These are phyloP conservation scores for Claviceps humidiphila DNA, from an alignment of 2,329 filamentous ascomycete genomes.

Conservation along the genomic window DNA sequence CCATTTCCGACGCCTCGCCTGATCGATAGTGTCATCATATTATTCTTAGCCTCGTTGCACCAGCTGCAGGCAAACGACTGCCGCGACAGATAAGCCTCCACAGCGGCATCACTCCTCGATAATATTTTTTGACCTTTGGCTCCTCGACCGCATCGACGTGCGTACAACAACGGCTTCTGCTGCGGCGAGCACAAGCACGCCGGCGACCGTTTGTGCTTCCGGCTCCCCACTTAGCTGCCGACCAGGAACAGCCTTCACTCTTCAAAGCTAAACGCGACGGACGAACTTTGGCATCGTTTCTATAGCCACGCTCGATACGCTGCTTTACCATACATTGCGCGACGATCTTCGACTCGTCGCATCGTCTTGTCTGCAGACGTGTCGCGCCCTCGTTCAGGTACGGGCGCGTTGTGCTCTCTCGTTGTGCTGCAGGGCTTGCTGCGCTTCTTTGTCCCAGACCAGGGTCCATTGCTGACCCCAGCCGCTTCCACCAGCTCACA, in stretches of 20 bases:
- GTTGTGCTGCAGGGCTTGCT: conserved; percentile 3
- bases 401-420: not conserved
- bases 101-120: not conserved
- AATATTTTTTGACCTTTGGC: not conserved
- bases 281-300: not conserved
- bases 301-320: not conserved
- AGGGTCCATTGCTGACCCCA: conserved; percentile 5
- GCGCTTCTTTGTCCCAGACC: conserved; percentile 1
- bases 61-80: not conserved
- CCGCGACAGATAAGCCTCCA: not conserved
- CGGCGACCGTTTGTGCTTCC: not conserved
- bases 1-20: not conserved
- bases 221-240: not conserved
- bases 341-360: not conserved
- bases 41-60: not conserved
- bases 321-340: not conserved
- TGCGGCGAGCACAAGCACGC: not conserved
- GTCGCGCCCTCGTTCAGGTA: conserved; percentile 5
- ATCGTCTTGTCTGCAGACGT: not conserved
- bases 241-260: not conserved
- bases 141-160: not conserved
- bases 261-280: not conserved
- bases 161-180: not conserved
- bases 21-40: not conserved
- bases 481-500: conserved; percentile 4